Evolutionary conservation across 2,329 filamentous ascomycete genomes (phyloP).

Genomic region (Aspergillus fischeri): DNA sequence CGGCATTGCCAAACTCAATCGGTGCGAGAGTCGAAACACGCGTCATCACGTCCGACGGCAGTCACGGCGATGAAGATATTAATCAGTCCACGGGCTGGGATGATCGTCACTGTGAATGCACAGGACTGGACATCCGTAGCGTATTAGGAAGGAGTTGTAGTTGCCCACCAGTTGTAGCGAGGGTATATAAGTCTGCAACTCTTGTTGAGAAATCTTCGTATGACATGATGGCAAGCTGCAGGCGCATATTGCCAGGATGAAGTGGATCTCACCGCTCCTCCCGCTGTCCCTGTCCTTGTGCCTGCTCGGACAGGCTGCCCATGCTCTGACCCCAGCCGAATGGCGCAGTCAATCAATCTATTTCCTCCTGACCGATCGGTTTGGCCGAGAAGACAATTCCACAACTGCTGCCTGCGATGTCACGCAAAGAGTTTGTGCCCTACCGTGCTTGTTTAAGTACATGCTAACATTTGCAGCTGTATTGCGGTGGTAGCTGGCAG

Average conservation of each 20-base stretch:
- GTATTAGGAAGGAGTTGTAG: background rate
- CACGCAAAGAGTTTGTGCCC: background rate
- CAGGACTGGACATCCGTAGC: background rate
- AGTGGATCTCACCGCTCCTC: background rate
- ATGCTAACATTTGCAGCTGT: constrained; percentile 15
- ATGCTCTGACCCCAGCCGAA: constrained; percentile 6
- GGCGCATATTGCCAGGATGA: background rate
- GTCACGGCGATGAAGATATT: background rate
- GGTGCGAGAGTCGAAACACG: background rate
- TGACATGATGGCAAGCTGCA: background rate
- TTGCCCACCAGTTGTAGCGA: background rate
- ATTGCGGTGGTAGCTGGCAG: constrained; percentile 47
- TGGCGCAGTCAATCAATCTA: constrained; percentile 42
- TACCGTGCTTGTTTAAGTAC: background rate
- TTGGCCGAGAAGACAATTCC: constrained; percentile 34
- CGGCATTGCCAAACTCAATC: background rate
- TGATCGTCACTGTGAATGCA: background rate
- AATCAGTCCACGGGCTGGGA: too few species aligned
- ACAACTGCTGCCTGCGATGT: constrained; percentile 26
- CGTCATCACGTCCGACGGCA: background rate
- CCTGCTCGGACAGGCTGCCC: background rate
- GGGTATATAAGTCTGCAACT: background rate
- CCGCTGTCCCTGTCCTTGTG: background rate
- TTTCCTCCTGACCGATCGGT: constrained; percentile 43
- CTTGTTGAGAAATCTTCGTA: background rate